Evolutionary conservation across 1,284 basidiomycete species (phyloP), one percentile per base, ranked within the genome.

Genomic region (Fomitopsis pinicola): DNA sequence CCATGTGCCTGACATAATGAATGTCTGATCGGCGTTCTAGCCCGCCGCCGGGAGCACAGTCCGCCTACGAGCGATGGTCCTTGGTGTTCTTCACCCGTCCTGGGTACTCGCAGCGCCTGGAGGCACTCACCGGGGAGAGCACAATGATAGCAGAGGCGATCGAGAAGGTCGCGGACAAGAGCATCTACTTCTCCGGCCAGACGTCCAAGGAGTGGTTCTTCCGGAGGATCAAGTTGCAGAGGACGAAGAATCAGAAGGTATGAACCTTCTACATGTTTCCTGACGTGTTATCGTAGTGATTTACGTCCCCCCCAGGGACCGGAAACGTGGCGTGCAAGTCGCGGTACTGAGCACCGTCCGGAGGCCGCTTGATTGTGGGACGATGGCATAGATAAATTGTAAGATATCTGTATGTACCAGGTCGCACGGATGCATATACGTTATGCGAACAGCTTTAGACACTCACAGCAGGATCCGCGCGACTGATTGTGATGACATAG

Each of bases 51-150:
- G 56, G 68, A 28, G 71, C 69, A 19, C 77, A 79, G 66, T 68
- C 69, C 10, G 60, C 66, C 12, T 66, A 68, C 45, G 71, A 70
- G 26, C 73, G 77, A 42, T 75, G 74, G 70, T 76, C 75, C 9
- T 68, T 79, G 3, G 77, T 78, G 5, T 78, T 71, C 69, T 78
- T 79, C 67, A 71, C 71, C 2, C 67, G 77, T 7, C 77, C 77
- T 0, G 72, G 73, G 46, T 63, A 74, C 62, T 66, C 66, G 0
- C 69, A 72, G 10, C n/a, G 63, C 0, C 58, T 74, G 46, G 58
- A 66, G 55, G 65, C 72, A 0, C 66, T 75, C 5, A 42, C 61
- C 8, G 64, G 68, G 15, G 57, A 71, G 55, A 74, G 72, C 59
- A 28, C 64, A 4, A 57, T 69, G 52, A 68, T 76, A 57, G 72